A percentile compares a stretch with the other conserved stretches of the same genome.
These are phyloP conservation scores for Acanthochlamys bracteata DNA, from an alignment of 106 monocot species.

Conservation along the genomic window DNA sequence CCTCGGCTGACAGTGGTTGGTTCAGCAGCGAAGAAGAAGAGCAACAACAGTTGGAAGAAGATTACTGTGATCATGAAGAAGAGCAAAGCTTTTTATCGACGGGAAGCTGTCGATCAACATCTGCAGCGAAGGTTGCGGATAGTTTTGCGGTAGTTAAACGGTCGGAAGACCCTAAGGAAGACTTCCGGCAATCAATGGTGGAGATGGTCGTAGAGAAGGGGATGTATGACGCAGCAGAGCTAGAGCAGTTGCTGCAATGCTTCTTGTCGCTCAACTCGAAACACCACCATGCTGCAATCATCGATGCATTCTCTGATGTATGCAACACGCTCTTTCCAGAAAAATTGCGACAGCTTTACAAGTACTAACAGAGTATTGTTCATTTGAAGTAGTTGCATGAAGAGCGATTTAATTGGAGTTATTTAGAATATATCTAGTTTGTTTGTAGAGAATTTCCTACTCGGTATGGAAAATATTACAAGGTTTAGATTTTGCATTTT, in stretches of 20 bases:
- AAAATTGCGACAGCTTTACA: not conserved
- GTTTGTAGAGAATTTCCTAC: too few relatives aligned
- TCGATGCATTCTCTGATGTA: slow-evolving; percentile 54
- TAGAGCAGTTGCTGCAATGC: slow-evolving; percentile 67
- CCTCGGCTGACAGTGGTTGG: slow-evolving; percentile 28
- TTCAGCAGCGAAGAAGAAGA: slow-evolving; percentile 48
- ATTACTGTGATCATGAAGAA: slow-evolving; percentile 11
- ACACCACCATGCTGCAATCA: slow-evolving; percentile 50
- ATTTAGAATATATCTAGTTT: too few relatives aligned
- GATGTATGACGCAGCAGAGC: slow-evolving; percentile 53
- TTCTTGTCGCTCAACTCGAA: slow-evolving; percentile 62
- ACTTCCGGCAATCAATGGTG: slow-evolving; percentile 79
- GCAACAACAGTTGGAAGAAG: slow-evolving; percentile 7
- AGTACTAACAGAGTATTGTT: too few relatives aligned
- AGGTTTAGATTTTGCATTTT: too few relatives aligned
- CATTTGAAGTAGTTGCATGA: too few relatives aligned
- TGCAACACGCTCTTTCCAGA: slow-evolving; percentile 48
- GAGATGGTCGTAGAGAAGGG: slow-evolving; percentile 87
- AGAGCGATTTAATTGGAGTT: too few relatives aligned
- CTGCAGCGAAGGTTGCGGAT: slow-evolving; percentile 16
- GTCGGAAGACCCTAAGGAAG: slow-evolving; percentile 58
- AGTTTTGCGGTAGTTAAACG: slow-evolving; percentile 76
- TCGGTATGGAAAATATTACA: too few relatives aligned
- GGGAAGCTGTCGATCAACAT: not conserved
- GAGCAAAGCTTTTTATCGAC: too few relatives aligned